Base-by-base conservation (phyloP, 805 yeast genomes). In the Pichia eremophila region DNA sequence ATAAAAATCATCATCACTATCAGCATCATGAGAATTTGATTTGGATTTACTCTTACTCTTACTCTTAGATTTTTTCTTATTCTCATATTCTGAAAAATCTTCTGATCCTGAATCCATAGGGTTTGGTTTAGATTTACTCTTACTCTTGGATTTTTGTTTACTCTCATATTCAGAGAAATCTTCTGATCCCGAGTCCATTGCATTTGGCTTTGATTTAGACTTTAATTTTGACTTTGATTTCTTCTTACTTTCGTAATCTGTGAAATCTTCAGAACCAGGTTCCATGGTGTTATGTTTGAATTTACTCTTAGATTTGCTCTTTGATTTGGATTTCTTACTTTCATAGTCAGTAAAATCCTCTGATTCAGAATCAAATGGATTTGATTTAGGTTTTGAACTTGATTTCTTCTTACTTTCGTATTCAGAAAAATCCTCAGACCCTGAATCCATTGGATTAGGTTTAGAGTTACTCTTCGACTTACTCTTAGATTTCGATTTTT, bases 401-500 rank as follows among this genome's bases (percentile, higher is more conserved):
- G 46, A 35, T 22, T 39, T 39, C n/a, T 22, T 22, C 25, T 22
- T 22, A 5, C 5, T 10, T 14, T 14, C n/a, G 15, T 8, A 28
- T 4, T 44, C 47, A 12, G 31, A 34, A 3, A 43, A 47, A 12
- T 45, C 42, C 10, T 47, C 54, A 2, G 29, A 14, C 5, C 12
- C 39, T 29, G 42, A 45, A 18, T 41, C 44, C 7, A 41, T 14
- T 19, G 37, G 38, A 41, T 41, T 22, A 31, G 37, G 17, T 14
- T 41, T 31, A 19, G 17, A 17, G 19, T 41, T 19, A 22, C 6
- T 22, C 25, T 22, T 22, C 22, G 36, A 27, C 15, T 14, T 46
- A 31, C n/a, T 57, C 63, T 12, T 50, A 7, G 32, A 4, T 29
- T 29, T 29, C 6, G 32, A 29, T 29, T 29, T 29, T 14, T 29